These are phyloP conservation scores for Russula abietina DNA, from an alignment of 768 basidiomycete genomes.

Conservation along the genomic window DNA sequence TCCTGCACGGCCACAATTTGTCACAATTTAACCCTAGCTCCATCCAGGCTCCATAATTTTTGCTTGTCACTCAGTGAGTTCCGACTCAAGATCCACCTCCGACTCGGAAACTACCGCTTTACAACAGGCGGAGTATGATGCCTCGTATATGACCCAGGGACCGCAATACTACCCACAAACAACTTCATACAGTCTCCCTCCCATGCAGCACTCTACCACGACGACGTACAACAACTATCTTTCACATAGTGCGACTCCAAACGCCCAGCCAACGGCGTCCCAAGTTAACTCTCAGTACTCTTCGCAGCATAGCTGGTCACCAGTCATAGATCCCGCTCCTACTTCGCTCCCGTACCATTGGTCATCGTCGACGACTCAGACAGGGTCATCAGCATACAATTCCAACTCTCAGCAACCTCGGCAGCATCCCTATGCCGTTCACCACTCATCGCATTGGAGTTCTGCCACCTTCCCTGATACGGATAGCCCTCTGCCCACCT, in stretches of 20 bases:
- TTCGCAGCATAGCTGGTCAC: constrained; percentile 22
- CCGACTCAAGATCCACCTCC: constrained; percentile 29
- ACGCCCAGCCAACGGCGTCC: constrained; percentile 15
- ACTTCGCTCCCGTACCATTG: constrained; percentile 33
- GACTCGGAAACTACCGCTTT: constrained; percentile 24
- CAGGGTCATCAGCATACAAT: constrained; percentile 18
- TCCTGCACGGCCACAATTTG: constrained; percentile 25
- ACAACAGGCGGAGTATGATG: constrained; percentile 27
- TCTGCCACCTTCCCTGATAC: constrained; percentile 37
- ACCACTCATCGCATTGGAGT: constrained; percentile 35
- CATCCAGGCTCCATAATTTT: constrained; percentile 60
- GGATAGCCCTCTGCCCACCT: constrained; percentile 25
- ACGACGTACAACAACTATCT: constrained; percentile 24
- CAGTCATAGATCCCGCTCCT: constrained; percentile 30
- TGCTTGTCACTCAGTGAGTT: constrained; percentile 62
- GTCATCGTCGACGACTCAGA: constrained; percentile 14
- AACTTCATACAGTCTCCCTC: constrained; percentile 29
- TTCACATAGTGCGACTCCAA: constrained; percentile 11
- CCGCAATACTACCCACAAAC: constrained; percentile 30
- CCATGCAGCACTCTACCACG: constrained; percentile 25
- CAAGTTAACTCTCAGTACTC: constrained; percentile 20
- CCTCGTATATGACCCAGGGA: constrained; percentile 27
- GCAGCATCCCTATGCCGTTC: constrained; percentile 26
- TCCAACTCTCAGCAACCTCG: constrained; percentile 31
- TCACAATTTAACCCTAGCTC: constrained; percentile 15